Evolutionary conservation across 2,329 filamentous ascomycete genomes (phyloP).

Genomic region (Claviceps spartinae): DNA sequence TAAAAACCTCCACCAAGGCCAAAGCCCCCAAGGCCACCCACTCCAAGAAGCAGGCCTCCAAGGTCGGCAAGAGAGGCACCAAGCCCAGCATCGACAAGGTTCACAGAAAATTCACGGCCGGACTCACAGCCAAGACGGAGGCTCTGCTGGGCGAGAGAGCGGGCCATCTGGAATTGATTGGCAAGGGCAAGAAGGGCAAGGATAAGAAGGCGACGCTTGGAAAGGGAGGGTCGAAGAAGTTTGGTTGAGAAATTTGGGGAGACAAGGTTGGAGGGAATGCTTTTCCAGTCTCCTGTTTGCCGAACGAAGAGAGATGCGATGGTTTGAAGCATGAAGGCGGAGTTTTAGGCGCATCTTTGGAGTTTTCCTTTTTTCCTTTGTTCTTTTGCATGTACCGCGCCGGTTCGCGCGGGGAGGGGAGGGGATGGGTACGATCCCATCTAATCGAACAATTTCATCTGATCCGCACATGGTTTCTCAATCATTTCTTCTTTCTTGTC

Average conservation of each 20-base stretch:
- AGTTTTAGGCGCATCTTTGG: no score
- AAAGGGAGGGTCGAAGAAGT: slow-evolving; percentile 40
- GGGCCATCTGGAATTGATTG: slow-evolving; percentile 46
- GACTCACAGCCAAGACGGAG: slow-evolving; percentile 42
- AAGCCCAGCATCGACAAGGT: slow-evolving; percentile 37
- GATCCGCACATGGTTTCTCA: no score
- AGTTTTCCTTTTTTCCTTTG: no score
- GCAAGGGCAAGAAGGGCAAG: slow-evolving; percentile 36
- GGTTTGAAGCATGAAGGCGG: no score
- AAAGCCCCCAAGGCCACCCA: slow-evolving; percentile 26
- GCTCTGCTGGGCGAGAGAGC: slow-evolving; percentile 44
- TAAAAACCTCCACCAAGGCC: slow-evolving; percentile 33
- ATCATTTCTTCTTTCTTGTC: no score
- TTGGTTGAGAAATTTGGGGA: slow-evolving; percentile 17
- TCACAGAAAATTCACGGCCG: slow-evolving; percentile 40
- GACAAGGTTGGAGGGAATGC: not conserved
- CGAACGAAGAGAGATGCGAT: no score
- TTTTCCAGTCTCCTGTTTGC: no score
- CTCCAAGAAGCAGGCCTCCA: slow-evolving; percentile 29
- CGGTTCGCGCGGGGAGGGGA: no score
- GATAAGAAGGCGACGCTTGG: slow-evolving; percentile 23
- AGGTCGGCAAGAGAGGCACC: slow-evolving; percentile 34
- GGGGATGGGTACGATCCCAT: no score
- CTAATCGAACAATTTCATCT: no score
- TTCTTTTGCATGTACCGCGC: no score